Evolutionary conservation across 306 rosid species (phyloP).

Genomic region (Medicago lupulina): DNA sequence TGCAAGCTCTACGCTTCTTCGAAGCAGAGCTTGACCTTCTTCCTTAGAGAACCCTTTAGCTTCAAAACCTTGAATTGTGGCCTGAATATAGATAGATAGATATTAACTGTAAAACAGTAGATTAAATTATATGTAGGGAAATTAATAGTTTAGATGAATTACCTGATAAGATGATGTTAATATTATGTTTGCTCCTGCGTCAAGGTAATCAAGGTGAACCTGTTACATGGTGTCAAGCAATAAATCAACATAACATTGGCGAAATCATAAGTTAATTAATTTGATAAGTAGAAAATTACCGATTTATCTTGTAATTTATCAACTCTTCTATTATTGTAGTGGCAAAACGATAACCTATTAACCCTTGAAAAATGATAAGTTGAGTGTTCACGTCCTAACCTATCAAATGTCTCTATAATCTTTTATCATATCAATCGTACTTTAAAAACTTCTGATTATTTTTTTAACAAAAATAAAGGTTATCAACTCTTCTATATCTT

Average conservation of each 20-base stretch:
- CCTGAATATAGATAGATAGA: slow-evolving; percentile 50
- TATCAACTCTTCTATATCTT: too few species aligned
- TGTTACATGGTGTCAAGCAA: slow-evolving; percentile 30
- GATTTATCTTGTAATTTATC: not conserved
- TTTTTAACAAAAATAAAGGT: too few species aligned
- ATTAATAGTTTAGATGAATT: not conserved
- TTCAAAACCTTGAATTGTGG: slow-evolving; percentile 89
- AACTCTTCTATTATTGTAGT: too few species aligned
- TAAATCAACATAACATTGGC: not conserved
- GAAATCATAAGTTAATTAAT: not conserved
- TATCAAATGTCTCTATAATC: too few species aligned
- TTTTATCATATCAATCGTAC: too few species aligned
- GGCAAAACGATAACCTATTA: too few species aligned
- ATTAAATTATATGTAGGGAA: not conserved
- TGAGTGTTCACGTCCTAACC: too few species aligned
- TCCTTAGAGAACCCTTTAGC: slow-evolving; percentile 77
- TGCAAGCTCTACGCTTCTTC: slow-evolving; percentile 85
- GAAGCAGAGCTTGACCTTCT: slow-evolving; percentile 66
- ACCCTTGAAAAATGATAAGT: too few species aligned
- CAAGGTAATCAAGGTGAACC: slow-evolving; percentile 95
- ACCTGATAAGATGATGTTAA: slow-evolving; percentile 93
- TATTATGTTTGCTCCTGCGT: slow-evolving; percentile 90
- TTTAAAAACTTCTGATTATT: too few species aligned
- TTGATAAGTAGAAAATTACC: not conserved
- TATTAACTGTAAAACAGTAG: not conserved